phyloP scores from a whole-genome alignment of 2,329 filamentous ascomycete species.

The Botrytis deweyae region DNA sequence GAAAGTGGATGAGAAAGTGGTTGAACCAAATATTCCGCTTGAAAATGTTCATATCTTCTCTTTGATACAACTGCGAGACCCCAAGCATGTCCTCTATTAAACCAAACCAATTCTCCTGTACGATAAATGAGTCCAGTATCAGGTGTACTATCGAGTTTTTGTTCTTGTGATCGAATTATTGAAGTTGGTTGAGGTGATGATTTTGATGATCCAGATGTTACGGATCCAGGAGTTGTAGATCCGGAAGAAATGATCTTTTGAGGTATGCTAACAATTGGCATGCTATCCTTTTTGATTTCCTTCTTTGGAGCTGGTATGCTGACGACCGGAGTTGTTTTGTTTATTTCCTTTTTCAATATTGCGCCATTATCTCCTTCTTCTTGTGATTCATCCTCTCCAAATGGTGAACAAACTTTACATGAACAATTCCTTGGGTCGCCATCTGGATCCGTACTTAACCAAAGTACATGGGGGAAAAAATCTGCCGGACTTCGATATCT shows the following conservation, averaged over 20 bases:
- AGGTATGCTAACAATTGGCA: slow-evolving; percentile 13
- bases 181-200: slow-evolving; percentile 19
- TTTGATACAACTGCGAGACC: slow-evolving; percentile 52
- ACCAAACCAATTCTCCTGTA: slow-evolving; percentile 57
- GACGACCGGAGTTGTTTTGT: slow-evolving; percentile 1
- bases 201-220: slow-evolving; percentile 15
- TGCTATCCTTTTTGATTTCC: slow-evolving; percentile 22
- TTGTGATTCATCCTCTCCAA: slow-evolving; percentile 42
- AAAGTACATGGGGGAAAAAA: slow-evolving; percentile 59
- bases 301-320: slow-evolving; percentile 21
- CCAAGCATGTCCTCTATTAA: slow-evolving; percentile 52
- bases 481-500: slow-evolving; percentile 58
- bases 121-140: slow-evolving; percentile 50
- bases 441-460: slow-evolving; percentile 53
- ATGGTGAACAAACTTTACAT: slow-evolving; percentile 57
- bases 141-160: slow-evolving; percentile 49
- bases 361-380: slow-evolving; percentile 38
- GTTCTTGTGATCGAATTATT: slow-evolving; percentile 42
- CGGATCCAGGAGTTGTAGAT: background rate
- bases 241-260: background rate
- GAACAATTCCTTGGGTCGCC: slow-evolving; percentile 53
- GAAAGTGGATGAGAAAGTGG: slow-evolving; percentile 49
- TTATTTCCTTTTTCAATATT: slow-evolving; percentile 26
- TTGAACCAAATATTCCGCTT: slow-evolving; percentile 47
- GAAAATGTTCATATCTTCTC: slow-evolving; percentile 43